Evolutionary conservation across 345 rosid species (phyloP).

Genomic region (Reutealis trisperma): DNA sequence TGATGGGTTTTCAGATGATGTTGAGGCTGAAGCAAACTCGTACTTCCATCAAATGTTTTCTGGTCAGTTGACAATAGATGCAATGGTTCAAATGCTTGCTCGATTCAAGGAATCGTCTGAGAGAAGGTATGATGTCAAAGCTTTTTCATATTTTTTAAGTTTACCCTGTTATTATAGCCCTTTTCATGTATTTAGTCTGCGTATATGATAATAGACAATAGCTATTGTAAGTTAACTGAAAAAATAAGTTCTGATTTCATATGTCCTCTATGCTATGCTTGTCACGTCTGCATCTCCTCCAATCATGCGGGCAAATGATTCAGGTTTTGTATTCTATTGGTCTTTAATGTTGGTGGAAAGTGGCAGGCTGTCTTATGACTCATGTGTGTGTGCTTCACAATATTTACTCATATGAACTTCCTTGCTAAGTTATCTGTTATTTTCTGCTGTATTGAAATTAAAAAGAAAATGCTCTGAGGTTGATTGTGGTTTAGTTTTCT

Average conservation of each 20-base stretch:
- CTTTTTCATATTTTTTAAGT: neutral
- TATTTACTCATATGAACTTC: neutral
- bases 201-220: too few relatives aligned
- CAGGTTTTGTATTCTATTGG: neutral
- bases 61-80: conserved; percentile 74
- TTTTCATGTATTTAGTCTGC: neutral
- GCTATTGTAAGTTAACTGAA: neutral
- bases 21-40: conserved; percentile 92
- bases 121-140: conserved; percentile 48
- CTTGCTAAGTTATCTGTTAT: neutral
- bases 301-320: neutral
- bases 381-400: neutral
- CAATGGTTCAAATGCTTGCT: conserved; percentile 96
- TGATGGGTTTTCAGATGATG: conserved; percentile 72
- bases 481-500: neutral
- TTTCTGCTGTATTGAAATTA: neutral
- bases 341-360: neutral
- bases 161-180: neutral
- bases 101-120: conserved; percentile 81
- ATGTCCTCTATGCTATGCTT: neutral
- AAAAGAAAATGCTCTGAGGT: neutral
- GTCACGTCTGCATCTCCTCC: neutral
- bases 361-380: neutral
- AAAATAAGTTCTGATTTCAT: neutral
- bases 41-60: conserved; percentile 97